Conservation (phyloP, 176 grass and related monocot species). For the Ensete glaucum region DNA sequence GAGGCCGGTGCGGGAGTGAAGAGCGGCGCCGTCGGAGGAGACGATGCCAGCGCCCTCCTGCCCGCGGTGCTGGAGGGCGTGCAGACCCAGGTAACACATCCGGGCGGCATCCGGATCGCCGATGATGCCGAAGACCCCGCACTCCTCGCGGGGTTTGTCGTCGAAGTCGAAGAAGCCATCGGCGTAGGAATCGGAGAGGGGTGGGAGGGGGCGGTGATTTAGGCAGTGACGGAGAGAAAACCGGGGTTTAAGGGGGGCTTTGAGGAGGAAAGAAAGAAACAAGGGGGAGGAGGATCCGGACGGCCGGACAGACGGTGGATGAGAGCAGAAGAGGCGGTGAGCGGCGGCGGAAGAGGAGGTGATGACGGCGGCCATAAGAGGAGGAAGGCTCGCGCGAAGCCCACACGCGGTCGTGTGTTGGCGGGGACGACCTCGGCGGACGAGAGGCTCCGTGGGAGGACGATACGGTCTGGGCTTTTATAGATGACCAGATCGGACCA, state of each 20-base stretch:
- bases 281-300: background rate
- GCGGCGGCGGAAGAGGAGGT: constrained; percentile 14
- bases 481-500: no score
- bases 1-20: constrained; percentile 48
- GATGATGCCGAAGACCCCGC: constrained; percentile 72
- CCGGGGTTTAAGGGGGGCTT: background rate
- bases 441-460: constrained; percentile 6
- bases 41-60: constrained; percentile 90
- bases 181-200: constrained; percentile 1
- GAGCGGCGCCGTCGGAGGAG: constrained; percentile 21
- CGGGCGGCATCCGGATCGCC: constrained; percentile 60
- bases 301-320: background rate
- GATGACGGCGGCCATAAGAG: background rate
- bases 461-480: constrained; percentile 22
- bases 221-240: background rate
- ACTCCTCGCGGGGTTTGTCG: constrained; percentile 86
- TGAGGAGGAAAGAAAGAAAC: background rate
- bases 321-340: constrained; percentile 17
- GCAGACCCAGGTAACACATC: constrained; percentile 67
- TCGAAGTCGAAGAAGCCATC: constrained; percentile 28
- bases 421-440: constrained; percentile 22
- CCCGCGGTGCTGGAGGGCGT: constrained; percentile 82
- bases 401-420: no score
- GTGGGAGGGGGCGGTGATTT: constrained; percentile 2
- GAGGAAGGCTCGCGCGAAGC: no score